These are phyloP conservation scores for Backusella tuberculispora DNA, from an alignment of 192 early-diverging fungal species.

Conservation along the genomic window DNA sequence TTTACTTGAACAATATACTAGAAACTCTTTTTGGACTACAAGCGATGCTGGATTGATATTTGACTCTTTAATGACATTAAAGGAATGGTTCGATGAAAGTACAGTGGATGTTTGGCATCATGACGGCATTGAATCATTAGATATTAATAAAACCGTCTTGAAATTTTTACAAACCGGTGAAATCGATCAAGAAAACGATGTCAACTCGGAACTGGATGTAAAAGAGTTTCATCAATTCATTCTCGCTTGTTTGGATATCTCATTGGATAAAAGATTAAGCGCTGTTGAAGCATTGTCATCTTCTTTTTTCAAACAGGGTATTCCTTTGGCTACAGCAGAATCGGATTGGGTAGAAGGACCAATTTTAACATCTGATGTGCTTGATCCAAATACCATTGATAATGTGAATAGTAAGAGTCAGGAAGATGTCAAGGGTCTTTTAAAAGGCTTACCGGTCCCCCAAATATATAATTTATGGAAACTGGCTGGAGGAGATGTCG, in stretches of 20 bases:
- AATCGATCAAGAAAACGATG: neutral
- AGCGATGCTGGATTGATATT: conserved; percentile 54
- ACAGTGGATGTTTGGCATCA: conserved; percentile 40
- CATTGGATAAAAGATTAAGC: conserved; percentile 26
- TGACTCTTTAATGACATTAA: conserved; percentile 47
- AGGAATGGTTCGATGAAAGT: conserved; percentile 32
- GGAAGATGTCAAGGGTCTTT: neutral
- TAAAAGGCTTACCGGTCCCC: conserved; percentile 49
- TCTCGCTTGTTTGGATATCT: conserved; percentile 32
- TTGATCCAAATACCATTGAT: conserved; percentile 45
- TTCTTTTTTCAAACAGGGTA: conserved; percentile 29
- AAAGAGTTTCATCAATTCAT: conserved; percentile 35
- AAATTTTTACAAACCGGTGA: conserved; percentile 42
- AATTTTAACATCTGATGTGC: conserved; percentile 45
- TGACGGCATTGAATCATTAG: conserved; percentile 36
- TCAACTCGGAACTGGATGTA: conserved; percentile 14
- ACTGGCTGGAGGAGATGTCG: conserved; percentile 67
- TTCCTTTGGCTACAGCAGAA: neutral
- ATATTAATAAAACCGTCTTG: conserved; percentile 50
- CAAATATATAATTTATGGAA: conserved; percentile 69
- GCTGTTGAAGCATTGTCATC: conserved; percentile 40
- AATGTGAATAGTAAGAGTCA: conserved; percentile 13
- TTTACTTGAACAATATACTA: conserved; percentile 51
- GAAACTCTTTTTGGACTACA: conserved; percentile 58
- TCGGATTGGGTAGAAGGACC: conserved; percentile 42